These are phyloP conservation scores for Picochlorum sp. DNA, from an alignment of 139 green algal species.

Conservation along the genomic window DNA sequence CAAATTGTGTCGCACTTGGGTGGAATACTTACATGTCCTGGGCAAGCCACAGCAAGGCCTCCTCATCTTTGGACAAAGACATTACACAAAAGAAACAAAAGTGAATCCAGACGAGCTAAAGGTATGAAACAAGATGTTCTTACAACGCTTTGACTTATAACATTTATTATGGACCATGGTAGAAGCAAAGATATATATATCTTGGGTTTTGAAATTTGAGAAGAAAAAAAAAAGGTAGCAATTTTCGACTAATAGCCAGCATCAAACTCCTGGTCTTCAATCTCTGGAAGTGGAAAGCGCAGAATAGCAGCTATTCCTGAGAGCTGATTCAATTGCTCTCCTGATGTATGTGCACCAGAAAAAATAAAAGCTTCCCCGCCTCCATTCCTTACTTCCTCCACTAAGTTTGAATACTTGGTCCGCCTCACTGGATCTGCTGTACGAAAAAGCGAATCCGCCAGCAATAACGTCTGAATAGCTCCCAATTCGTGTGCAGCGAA, in stretches of 20 bases:
- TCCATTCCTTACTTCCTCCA: slow-evolving; percentile 65
- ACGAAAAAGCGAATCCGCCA: slow-evolving; percentile 78
- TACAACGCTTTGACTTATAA: too few species aligned
- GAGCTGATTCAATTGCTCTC: slow-evolving; percentile 82
- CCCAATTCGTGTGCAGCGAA: slow-evolving; percentile 49
- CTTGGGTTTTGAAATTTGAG: not conserved
- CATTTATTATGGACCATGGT: too few species aligned
- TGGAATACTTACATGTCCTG: slow-evolving; percentile 83
- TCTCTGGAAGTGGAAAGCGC: slow-evolving; percentile 81
- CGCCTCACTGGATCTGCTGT: slow-evolving; percentile 53
- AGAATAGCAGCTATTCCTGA: slow-evolving; percentile 80
- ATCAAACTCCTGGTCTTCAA: slow-evolving; percentile 70
- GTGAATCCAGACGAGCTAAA: too few species aligned
- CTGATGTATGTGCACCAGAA: slow-evolving; percentile 52
- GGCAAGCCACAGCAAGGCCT: slow-evolving; percentile 26
- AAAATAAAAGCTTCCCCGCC: slow-evolving; percentile 82
- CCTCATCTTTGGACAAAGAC: too few species aligned
- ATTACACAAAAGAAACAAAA: too few species aligned
- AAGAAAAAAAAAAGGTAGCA: not conserved
- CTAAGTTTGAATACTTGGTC: slow-evolving; percentile 50
- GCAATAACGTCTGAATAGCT: slow-evolving; percentile 64
- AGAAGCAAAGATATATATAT: too few species aligned
- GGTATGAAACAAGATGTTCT: too few species aligned
- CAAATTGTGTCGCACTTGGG: slow-evolving; percentile 61
- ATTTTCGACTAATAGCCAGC: not conserved